Evolutionary conservation across 345 rosid genomes (phyloP), one percentile per base, ranked within the genome.

Genomic region (Geranium brycei): DNA sequence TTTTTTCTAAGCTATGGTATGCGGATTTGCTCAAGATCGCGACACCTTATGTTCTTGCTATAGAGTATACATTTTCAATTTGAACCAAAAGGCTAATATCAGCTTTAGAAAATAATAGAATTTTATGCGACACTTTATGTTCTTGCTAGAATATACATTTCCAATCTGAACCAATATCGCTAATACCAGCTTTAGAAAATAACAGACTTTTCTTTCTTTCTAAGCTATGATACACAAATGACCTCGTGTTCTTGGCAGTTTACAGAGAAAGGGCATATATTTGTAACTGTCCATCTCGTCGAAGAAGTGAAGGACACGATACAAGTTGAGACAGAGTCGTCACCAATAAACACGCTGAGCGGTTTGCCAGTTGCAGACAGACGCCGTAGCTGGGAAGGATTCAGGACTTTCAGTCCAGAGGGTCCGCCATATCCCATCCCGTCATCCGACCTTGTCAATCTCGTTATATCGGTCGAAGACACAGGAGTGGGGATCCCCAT

Each of bases 391-490:
- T 87, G 96, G 96, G 76, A 75, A 67, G 85, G 78, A 47, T 87
- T 92, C 73, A 82, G 74, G 77, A 58, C 73, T 61, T 87, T 84
- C 77, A 77, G 65, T 66, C 78, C 72, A 68, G 87, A 76, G 65
- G 83, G 82, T 38, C 62, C 81, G n/a, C 53, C 23, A 18, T 32
- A 4, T 64, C 32, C 68, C 19, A 62, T 71, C 65, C 71, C 71
- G 12, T 62, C 77, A 58, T 76, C 80, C 32, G 78, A 82, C 63
- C 72, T 73, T 16, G 62, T 89, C 68, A 82, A 83, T 73, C 70
- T 92, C 60, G 82, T 92, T 3, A 81, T 92, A 57, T 92, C 98
- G 4, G 98, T 92, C 61, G 98, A 92, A 76, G 98, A 92, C 75
- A 92, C 98, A 11, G 98, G 96, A 13, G 81, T 64, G 71, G 98